Conservation (phyloP, 2,329 filamentous ascomycete species). For the Endocalyx cinctus region DNA sequence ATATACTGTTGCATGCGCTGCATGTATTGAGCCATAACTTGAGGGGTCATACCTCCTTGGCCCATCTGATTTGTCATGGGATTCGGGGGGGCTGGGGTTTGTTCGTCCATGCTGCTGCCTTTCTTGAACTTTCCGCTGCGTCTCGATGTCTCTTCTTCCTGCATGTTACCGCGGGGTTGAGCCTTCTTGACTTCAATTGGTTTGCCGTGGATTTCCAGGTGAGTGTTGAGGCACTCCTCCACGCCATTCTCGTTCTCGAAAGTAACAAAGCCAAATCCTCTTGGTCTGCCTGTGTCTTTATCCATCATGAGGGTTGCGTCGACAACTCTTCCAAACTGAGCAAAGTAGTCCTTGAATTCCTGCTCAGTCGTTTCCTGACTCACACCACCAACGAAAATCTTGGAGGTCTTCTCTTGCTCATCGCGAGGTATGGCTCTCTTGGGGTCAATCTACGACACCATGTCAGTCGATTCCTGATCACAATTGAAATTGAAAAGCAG, state of each 20-base stretch:
- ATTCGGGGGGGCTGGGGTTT: slow-evolving; percentile 18
- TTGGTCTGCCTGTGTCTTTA: slow-evolving; percentile 94
- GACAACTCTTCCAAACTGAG: slow-evolving; percentile 90
- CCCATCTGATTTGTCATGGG: slow-evolving; percentile 27
- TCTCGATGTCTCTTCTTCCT: slow-evolving; percentile 78
- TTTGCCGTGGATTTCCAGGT: slow-evolving; percentile 90
- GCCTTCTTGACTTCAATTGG: slow-evolving; percentile 98
- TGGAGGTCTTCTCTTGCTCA: slow-evolving; percentile 96
- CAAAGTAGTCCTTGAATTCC: slow-evolving; percentile 95
- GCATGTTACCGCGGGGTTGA: slow-evolving; percentile 88
- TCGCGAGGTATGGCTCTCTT: slow-evolving; percentile 96
- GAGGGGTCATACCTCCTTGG: slow-evolving; percentile 70
- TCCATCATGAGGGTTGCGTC: slow-evolving; percentile 99
- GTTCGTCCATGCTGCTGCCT: slow-evolving; percentile 41
- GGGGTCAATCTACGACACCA: slow-evolving; percentile 75
- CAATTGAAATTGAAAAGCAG: neutral
- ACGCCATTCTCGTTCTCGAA: slow-evolving; percentile 96
- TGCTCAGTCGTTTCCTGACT: slow-evolving; percentile 95
- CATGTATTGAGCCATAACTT: slow-evolving; percentile 98
- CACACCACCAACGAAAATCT: slow-evolving; percentile 97
- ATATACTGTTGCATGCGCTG: slow-evolving; percentile 98
- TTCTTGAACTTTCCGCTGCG: slow-evolving; percentile 59
- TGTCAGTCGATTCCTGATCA: too few relatives aligned
- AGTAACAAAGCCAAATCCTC: slow-evolving; percentile 96
- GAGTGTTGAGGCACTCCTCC: slow-evolving; percentile 78